A percentile compares a stretch with the other conserved stretches of the same genome.
Evolutionary conservation across 371 early-diverging fungal species (phyloP).

Genomic region (Amoeboaphelidium protococcarum): DNA sequence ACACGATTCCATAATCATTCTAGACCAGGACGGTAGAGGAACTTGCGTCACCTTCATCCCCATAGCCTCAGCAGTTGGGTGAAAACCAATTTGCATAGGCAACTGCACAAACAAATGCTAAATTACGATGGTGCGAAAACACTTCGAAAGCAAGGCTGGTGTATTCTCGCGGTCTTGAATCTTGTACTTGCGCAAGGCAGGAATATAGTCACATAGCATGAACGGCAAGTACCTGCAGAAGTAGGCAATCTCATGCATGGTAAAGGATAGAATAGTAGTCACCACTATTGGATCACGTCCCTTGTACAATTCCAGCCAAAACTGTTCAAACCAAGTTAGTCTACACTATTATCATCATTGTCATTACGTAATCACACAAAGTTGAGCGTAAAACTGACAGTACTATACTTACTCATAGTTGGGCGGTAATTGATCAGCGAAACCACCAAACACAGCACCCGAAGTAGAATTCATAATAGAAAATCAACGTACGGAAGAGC

Average conservation of each 20-base stretch:
- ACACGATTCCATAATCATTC: slow-evolving; percentile 22
- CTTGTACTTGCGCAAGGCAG: slow-evolving; percentile 46
- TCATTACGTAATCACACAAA: neutral
- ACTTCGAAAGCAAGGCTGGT: slow-evolving; percentile 35
- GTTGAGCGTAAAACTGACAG: neutral
- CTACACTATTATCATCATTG: no score
- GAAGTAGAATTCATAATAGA: neutral
- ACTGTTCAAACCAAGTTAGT: neutral
- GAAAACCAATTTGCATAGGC: slow-evolving; percentile 58
- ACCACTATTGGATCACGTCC: neutral
- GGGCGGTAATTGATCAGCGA: neutral
- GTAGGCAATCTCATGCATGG: neutral
- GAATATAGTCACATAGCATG: slow-evolving; percentile 34
- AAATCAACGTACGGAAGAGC: slow-evolving; percentile 28
- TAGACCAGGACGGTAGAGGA: slow-evolving; percentile 49
- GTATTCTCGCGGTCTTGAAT: slow-evolving; percentile 41
- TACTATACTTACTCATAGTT: neutral
- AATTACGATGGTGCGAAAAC: slow-evolving; percentile 33
- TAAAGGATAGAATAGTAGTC: neutral
- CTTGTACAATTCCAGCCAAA: neutral
- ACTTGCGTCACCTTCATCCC: slow-evolving; percentile 52
- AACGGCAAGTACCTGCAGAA: slow-evolving; percentile 24
- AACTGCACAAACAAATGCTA: slow-evolving; percentile 47
- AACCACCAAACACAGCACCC: neutral
- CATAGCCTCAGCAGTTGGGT: slow-evolving; percentile 44